phyloP scores from a whole-genome alignment of 2,329 filamentous ascomycete species.

The Macrophomina pseudophaseolina region DNA sequence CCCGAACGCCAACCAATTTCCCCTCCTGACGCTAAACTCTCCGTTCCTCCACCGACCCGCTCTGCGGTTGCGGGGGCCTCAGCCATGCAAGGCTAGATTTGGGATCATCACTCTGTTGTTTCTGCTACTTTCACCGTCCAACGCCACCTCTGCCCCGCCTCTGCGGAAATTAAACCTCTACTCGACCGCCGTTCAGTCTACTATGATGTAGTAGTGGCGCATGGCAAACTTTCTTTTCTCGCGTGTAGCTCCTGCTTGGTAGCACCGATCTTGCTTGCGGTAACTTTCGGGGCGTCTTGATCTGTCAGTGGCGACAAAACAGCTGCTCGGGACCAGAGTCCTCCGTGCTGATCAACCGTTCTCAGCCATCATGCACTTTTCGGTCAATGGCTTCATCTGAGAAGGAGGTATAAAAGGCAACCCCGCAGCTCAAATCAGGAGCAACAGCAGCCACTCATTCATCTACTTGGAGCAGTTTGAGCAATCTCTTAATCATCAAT shows the following conservation, averaged over 20 bases:
- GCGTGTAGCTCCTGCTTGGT: not conserved
- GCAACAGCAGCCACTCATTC: not conserved
- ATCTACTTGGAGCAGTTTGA: not conserved
- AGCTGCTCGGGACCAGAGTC: not conserved
- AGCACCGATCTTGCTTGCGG: not conserved
- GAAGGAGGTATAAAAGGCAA: not conserved
- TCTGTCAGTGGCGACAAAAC: not conserved
- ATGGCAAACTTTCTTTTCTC: not conserved
- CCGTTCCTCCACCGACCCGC: not conserved
- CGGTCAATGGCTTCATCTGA: not conserved
- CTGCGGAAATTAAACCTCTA: not conserved
- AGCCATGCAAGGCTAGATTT: not conserved
- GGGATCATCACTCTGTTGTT: not conserved
- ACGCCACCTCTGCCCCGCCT: not conserved
- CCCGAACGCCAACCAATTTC: conserved; percentile 8
- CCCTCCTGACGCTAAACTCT: not conserved
- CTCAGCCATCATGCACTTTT: not conserved
- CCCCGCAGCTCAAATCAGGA: not conserved
- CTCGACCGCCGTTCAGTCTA: not conserved
- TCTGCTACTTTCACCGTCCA: not conserved
- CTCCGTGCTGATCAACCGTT: conserved; percentile 11
- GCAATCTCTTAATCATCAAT: not conserved
- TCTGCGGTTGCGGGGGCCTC: too few species aligned
- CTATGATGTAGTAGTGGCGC: not conserved
- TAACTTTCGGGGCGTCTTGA: not conserved